Evolutionary conservation across 805 yeast species (phyloP), one percentile per base, ranked within the genome.

Genomic region (Candida verbasci): DNA sequence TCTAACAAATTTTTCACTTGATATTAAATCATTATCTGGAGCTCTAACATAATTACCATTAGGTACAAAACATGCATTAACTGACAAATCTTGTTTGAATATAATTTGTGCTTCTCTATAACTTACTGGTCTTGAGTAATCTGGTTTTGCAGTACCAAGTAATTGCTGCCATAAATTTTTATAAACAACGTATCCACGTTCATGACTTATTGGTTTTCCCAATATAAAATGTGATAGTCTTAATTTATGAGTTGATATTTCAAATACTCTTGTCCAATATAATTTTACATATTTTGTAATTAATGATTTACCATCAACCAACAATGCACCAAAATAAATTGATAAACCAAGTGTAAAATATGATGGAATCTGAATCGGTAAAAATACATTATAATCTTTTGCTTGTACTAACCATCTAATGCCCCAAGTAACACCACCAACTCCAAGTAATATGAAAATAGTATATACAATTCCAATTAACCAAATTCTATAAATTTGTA

Each of bases 21-120:
- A 76, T 15, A 82, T 79, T 11, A 80, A 80, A 53, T 89, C 97
- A 45, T 75, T 75, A 40, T 78, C 82, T 1, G 98, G 98, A 1
- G 88, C 98, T 39, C 97, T 76, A 23, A 89, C 77, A 49, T 76
- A 82, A 31, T 68, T 65, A 3, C 98, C 98, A 55, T 86, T 82
- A 0, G 89, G 89, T 6, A 86, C 78, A 52, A 83, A 83, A 32
- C 76, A 78, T 0, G 83, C 78, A 24, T 61, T 62, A 0, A 68
- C 56, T 1, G 52, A 45, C 0, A 69, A 60, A 38, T 74, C 57
- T 3, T 60, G 60, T 9, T 55, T 50, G 47, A 80, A 80, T 3
- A 66, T 56, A 9, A 51, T 53, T 2, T 41, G 35, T 0, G 83
- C 80, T 32, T 72, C 75, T 2, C 48, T 40, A 36, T 63, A 56